Base-by-base conservation (phyloP, 1,284 basidiomycete species). In the Microbotryum lychnidis-dioicae region DNA sequence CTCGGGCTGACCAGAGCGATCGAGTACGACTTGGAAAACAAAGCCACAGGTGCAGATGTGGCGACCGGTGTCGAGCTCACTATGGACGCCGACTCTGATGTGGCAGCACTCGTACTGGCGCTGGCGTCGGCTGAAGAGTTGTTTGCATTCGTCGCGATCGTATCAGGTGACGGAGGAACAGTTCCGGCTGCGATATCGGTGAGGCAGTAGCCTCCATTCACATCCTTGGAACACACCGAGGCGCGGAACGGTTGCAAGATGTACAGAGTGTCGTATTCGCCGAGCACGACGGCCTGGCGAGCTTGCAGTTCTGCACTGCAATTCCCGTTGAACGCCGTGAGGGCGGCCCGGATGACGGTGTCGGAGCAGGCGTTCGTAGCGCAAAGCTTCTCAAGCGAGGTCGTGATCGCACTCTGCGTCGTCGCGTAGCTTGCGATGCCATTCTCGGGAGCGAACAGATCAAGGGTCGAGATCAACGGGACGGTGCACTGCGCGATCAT, bases 261-360 rank as follows among this genome's bases (percentile, higher is more conserved):
- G 78, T 89, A 96, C 50, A 94, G 77, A 50, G 83, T 78, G 73
- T 94, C 91, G 77, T 94, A 96, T 5, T 82, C 76, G 46, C 73
- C 70, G 61, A 76, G 73, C 25, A 74, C 70, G 55, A 67, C 58
- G 4, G 58, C 48, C 25, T 78, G 73, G 46, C 71, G 53, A 65
- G 80, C 82, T 80, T 82, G 67, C 18, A 96, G 78, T 76, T 94
- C 91, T 29, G 72, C 59, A 2, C 76, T 64, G 79, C 91, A 96
- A 8, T 81, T 80, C 14, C 79, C 69, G 74, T 84, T 84, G 77
- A 94, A 92, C 20, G 78, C 67, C 57, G 81, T 77, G 60, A 96
- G 82, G 70, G 82, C 79, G 45, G 77, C 62, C 55, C 85, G 81
- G 70, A 94, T 75, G 59, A 79, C 74, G 44, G 76, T 78, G 58